Evolutionary conservation across 192 early-diverging fungal species (phyloP), one percentile per base, ranked within the genome.

Genomic region (Geranomyces variabilis): DNA sequence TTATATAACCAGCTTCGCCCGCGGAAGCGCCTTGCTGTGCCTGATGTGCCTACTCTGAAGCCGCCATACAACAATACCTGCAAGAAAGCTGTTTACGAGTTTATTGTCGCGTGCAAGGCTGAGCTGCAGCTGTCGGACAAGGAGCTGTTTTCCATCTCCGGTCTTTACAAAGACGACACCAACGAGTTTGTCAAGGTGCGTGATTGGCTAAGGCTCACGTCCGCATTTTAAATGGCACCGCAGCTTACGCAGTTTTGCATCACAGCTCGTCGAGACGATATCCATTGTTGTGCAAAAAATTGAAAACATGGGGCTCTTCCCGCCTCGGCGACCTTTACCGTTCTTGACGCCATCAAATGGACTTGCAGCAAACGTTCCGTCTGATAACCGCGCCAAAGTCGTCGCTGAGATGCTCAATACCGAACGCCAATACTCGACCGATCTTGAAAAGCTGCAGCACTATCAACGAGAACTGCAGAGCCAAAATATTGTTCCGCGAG

Each of bases 121-220:
- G 87, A 94, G 72, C 83, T 91, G 63, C 56, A 61, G 0, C 73
- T 93, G 57, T 82, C 88, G n/a, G 81, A 79, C 33, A 87, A 95
- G 43, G 90, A 94, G 57, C 76, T 92, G 28, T 93, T 96, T 78
- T 87, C 90, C 45, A 88, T 97, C 58, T 86, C 93, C 7, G 94
- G 95, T 59, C 79, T 97, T 36, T 94, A 90, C 77, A 89, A 92
- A 64, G 95, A 97, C 75, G 93, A 99, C 75, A 99, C 95, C 34
- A 96, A 95, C 79, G 92, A 90, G 67, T 95, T 97, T 77, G 91
- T 99, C 67, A 99, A 95, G 88, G 96, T 94, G 80, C 10, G 56
- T 57, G 56, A 14, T 57, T 26, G 19, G 26, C 56, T 57, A 47
- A 47, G 19, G n/a, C n/a, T n/a, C n/a, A n/a, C n/a, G n/a, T n/a